Percentiles rank a stretch among this genome's conserved stretches.
These are phyloP conservation scores for Physcomitrellopsis africana DNA, from an alignment of 225 moss, liverwort and hornwort genomes.

Conservation along the genomic window DNA sequence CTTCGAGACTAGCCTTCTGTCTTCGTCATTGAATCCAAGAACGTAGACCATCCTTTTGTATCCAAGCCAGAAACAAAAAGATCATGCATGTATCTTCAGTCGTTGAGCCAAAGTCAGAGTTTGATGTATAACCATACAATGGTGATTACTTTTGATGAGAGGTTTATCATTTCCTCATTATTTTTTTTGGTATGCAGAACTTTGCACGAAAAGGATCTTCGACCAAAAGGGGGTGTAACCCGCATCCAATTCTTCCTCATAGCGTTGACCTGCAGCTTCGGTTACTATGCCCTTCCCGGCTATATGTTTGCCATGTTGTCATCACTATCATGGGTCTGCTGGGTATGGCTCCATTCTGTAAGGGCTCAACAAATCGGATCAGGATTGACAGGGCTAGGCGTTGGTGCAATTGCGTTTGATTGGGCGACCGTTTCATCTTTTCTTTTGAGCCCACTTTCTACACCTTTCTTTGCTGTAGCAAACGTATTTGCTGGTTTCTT, in stretches of 20 bases:
- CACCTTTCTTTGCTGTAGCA: slow-evolving; percentile 61
- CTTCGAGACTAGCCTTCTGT: slow-evolving; percentile 4
- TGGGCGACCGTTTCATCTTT: slow-evolving; percentile 64
- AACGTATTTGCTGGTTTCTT: slow-evolving; percentile 66
- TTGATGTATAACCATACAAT: not conserved
- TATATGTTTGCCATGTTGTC: slow-evolving; percentile 65
- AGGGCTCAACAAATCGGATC: slow-evolving; percentile 71
- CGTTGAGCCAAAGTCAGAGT: not conserved
- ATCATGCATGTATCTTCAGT: not conserved
- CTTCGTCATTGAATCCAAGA: not conserved
- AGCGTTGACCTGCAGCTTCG: slow-evolving; percentile 52
- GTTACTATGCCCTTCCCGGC: slow-evolving; percentile 67
- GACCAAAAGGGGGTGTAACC: slow-evolving; percentile 52
- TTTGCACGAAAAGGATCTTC: slow-evolving; percentile 60
- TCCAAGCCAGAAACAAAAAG: not conserved
- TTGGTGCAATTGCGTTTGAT: slow-evolving; percentile 67
- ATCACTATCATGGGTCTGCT: slow-evolving; percentile 66
- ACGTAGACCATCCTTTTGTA: not conserved
- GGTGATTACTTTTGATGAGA: too few species aligned
- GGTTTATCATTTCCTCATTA: not conserved
- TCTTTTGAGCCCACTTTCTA: slow-evolving; percentile 58
- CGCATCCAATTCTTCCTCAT: slow-evolving; percentile 66
- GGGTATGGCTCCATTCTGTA: slow-evolving; percentile 61
- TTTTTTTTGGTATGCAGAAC: slow-evolving; percentile 43
- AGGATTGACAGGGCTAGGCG: slow-evolving; percentile 63